phyloP scores from a whole-genome alignment of 2,329 filamentous ascomycete species.

The Cercospora canescens region DNA sequence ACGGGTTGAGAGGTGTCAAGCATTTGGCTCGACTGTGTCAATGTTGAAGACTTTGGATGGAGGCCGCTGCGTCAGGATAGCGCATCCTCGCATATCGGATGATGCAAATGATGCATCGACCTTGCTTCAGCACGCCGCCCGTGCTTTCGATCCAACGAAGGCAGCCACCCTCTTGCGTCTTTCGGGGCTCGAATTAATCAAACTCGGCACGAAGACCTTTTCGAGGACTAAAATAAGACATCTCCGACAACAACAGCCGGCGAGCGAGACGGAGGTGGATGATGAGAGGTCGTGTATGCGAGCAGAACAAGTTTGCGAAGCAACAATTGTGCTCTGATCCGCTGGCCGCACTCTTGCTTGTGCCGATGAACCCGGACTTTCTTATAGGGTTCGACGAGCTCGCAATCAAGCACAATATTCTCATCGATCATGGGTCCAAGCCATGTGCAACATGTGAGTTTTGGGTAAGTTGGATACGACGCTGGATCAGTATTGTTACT shows the following conservation, averaged over 20 bases:
- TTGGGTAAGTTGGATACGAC: too few relatives aligned
- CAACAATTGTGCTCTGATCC: not conserved
- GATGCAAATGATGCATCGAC: not conserved
- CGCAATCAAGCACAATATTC: not conserved
- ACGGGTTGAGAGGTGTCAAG: constrained; percentile 13
- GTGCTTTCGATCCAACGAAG: not conserved
- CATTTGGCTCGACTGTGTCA: not conserved
- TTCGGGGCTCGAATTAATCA: not conserved
- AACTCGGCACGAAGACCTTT: not conserved
- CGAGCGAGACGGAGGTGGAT: too few relatives aligned
- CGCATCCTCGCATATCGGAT: not conserved
- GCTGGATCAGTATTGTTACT: too few relatives aligned
- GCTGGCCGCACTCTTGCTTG: not conserved
- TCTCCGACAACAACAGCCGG: not conserved
- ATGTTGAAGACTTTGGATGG: not conserved
- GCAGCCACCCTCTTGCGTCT: not conserved
- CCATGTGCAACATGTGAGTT: too few relatives aligned
- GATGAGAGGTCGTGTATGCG: not conserved
- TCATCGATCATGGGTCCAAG: too few relatives aligned
- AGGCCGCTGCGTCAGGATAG: not conserved
- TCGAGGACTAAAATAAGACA: not conserved
- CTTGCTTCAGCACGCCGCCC: not conserved
- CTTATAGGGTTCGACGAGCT: not conserved
- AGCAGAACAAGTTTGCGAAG: not conserved
- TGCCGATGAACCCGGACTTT: not conserved